Evolutionary conservation across 352 stramenopile species (phyloP).

Genomic region (Globisporangium viniferum): DNA sequence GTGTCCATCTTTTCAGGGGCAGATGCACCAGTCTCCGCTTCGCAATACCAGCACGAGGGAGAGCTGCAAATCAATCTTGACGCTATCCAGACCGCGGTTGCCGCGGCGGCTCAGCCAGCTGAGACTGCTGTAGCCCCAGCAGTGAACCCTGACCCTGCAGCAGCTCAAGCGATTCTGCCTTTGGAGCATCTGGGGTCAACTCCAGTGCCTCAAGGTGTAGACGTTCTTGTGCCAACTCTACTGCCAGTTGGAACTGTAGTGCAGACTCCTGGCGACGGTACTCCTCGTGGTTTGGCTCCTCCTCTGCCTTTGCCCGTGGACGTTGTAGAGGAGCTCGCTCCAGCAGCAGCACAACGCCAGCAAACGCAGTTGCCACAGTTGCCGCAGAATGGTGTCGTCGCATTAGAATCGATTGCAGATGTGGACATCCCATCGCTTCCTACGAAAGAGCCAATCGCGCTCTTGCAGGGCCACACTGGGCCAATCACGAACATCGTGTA

Average conservation of each 20-base stretch:
- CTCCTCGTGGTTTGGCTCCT: neutral
- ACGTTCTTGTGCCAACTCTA: neutral
- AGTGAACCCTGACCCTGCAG: neutral
- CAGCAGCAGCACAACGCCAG: conserved; percentile 14
- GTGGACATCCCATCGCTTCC: conserved; percentile 36
- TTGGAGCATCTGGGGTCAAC: neutral
- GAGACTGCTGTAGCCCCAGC: neutral
- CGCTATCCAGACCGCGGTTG: neutral
- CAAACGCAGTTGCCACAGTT: conserved; percentile 50
- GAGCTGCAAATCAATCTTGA: conserved; percentile 25
- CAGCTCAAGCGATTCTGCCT: neutral
- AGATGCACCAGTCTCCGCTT: conserved; percentile 43
- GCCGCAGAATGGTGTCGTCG: conserved; percentile 35
- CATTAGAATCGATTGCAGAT: conserved; percentile 41
- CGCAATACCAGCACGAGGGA: conserved; percentile 48
- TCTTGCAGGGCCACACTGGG: conserved; percentile 87
- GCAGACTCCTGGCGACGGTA: neutral
- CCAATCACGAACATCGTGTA: conserved; percentile 95
- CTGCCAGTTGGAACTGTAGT: conserved; percentile 26
- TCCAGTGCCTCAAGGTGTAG: neutral
- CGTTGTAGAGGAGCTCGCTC: neutral
- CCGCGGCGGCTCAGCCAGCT: neutral
- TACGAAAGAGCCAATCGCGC: conserved; percentile 51
- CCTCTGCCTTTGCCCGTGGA: conserved; percentile 1
- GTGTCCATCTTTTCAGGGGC: conserved; percentile 51